These are phyloP conservation scores for Silene noctiflora DNA, from an alignment of 179 eudicot genomes.

Conservation along the genomic window DNA sequence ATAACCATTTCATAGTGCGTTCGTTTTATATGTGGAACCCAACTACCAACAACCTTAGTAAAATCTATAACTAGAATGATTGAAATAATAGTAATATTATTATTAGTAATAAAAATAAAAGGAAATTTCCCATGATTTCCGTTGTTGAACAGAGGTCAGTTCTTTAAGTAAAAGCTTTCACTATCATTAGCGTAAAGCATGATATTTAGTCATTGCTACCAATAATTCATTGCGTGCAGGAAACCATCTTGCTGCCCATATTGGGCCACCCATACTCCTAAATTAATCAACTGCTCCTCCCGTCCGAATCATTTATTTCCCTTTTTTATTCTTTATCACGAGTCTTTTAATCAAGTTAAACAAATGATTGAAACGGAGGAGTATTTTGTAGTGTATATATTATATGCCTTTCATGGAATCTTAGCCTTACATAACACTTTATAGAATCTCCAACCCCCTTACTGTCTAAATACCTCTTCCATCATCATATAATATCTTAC, in stretches of 20 bases:
- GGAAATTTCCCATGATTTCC: not conserved
- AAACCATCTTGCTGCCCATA: slow-evolving; percentile 22
- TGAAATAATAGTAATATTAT: too few species aligned
- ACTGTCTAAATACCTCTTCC: not conserved
- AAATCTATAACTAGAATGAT: too few species aligned
- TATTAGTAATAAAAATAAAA: not conserved
- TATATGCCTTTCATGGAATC: not conserved
- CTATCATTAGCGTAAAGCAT: slow-evolving; percentile 22
- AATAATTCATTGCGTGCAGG: slow-evolving; percentile 48
- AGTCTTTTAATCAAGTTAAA: too few species aligned
- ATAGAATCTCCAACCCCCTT: not conserved
- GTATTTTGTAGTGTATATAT: not conserved
- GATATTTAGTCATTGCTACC: not conserved
- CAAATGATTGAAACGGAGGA: too few species aligned
- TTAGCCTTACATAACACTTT: not conserved
- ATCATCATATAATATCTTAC: not conserved
- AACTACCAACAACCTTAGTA: too few species aligned
- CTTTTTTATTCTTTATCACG: too few species aligned
- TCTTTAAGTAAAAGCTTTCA: slow-evolving; percentile 8
- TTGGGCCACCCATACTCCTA: slow-evolving; percentile 1
- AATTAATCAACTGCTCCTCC: not conserved
- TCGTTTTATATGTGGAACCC: too few species aligned
- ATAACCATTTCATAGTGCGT: too few species aligned
- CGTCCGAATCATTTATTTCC: not conserved
- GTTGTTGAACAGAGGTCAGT: not conserved